Conservation (phyloP, 257 asterid genomes). For the Solanum megistacrolobum region DNA sequence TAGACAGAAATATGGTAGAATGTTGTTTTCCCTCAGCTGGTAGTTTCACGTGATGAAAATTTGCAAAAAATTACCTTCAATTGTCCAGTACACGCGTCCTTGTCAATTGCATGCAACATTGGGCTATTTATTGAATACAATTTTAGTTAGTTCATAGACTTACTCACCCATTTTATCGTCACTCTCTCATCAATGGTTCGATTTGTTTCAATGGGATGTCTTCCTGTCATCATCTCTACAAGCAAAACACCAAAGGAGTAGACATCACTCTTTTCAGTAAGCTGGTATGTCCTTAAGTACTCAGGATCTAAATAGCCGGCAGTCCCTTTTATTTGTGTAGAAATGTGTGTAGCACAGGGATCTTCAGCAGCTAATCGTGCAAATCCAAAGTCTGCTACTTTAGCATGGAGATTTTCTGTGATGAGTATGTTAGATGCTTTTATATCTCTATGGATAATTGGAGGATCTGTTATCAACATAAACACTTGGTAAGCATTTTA, state of each 20-base stretch:
- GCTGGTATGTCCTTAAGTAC: slow-evolving; percentile 48
- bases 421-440: slow-evolving; percentile 62
- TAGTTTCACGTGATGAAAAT: neutral
- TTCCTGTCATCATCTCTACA: slow-evolving; percentile 54
- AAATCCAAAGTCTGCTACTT: slow-evolving; percentile 63
- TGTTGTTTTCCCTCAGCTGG: neutral
- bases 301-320: slow-evolving; percentile 78
- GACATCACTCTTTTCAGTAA: slow-evolving; percentile 67
- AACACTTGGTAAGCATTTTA: neutral
- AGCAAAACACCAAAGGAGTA: slow-evolving; percentile 73
- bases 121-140: neutral
- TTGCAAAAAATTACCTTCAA: neutral
- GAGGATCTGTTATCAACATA: slow-evolving; percentile 40
- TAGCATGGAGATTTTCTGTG: slow-evolving; percentile 56
- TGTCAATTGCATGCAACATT: neutral
- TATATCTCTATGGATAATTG: slow-evolving; percentile 68
- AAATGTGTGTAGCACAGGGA: neutral
- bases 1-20: neutral
- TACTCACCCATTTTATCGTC: slow-evolving; percentile 76
- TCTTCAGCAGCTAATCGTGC: neutral
- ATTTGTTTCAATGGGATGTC: slow-evolving; percentile 44
- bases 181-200: slow-evolving; percentile 27
- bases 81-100: neutral
- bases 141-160: neutral
- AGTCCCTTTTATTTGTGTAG: slow-evolving; percentile 46